Evolutionary conservation across 257 asterid genomes (phyloP).

Genomic region (Pogostemon cablin): DNA sequence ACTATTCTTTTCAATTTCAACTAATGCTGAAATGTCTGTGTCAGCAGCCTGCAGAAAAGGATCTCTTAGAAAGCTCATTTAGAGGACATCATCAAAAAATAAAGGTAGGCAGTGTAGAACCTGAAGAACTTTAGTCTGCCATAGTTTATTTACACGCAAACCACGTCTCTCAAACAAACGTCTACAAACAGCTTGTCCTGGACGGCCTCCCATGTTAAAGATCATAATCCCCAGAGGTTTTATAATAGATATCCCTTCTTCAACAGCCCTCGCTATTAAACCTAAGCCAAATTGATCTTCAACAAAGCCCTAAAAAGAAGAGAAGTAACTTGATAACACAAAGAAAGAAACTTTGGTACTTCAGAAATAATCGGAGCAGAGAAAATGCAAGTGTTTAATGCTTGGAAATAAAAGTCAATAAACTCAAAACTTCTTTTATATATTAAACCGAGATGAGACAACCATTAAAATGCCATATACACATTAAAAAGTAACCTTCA

Average conservation of each 20-base stretch:
- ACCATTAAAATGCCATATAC: conserved; percentile 12
- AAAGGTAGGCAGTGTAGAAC: conserved; percentile 39
- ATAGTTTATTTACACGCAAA: conserved; percentile 80
- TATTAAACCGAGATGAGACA: background rate
- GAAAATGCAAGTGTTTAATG: conserved; percentile 18
- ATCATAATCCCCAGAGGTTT: conserved; percentile 98
- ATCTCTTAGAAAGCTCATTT: conserved; percentile 33
- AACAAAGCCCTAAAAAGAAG: conserved; percentile 77
- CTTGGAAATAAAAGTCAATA: background rate
- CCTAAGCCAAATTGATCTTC: conserved; percentile 99
- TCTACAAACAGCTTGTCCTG: conserved; percentile 96
- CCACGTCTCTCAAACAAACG: conserved; percentile 99
- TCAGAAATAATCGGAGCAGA: conserved; percentile 22
- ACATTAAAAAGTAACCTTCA: background rate
- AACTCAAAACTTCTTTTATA: background rate
- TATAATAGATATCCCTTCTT: conserved; percentile 96
- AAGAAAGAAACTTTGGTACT: conserved; percentile 20
- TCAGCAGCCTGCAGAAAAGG: conserved; percentile 87
- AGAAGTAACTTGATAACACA: conserved; percentile 17
- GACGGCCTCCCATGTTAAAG: conserved; percentile 99
- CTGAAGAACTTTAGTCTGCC: conserved; percentile 99
- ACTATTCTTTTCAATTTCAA: conserved; percentile 95
- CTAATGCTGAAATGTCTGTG: conserved; percentile 96
- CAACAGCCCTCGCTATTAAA: conserved; percentile 97
- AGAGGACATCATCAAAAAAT: conserved; percentile 9